Percentiles rank a stretch among this genome's conserved stretches.
phyloP scores from a whole-genome alignment of 441 rosid genomes.

The Erodium trifolium region DNA sequence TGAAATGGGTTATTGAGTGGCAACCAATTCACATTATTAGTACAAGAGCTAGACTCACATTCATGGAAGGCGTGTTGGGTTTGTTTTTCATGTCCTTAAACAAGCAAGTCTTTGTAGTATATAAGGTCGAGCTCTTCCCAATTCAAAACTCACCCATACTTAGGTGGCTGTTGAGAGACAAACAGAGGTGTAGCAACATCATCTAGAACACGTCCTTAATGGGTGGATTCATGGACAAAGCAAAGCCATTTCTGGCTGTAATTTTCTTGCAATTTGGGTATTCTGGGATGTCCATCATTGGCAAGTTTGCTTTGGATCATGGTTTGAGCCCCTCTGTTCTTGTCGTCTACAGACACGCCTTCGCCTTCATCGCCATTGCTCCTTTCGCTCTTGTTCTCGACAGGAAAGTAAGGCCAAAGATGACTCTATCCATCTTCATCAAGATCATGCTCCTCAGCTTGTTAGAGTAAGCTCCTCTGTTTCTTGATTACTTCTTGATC shows the following conservation, averaged over 20 bases:
- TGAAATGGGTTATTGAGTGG: too few relatives aligned
- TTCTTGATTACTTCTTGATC: too few relatives aligned
- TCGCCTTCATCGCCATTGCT: slow-evolving; percentile 40
- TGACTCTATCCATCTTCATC: not conserved
- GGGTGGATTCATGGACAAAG: not conserved
- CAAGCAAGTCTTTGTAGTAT: not conserved
- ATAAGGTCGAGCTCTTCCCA: too few relatives aligned
- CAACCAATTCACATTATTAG: too few relatives aligned
- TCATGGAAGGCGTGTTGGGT: not conserved
- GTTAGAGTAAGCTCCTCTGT: slow-evolving; percentile 11
- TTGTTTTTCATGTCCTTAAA: not conserved
- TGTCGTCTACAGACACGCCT: slow-evolving; percentile 41
- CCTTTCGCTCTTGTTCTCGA: slow-evolving; percentile 53
- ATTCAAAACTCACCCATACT: too few relatives aligned
- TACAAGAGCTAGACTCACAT: too few relatives aligned
- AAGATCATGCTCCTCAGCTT: not conserved
- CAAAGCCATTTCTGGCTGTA: slow-evolving; percentile 41
- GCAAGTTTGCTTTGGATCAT: slow-evolving; percentile 39
- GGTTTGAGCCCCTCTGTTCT: slow-evolving; percentile 56
- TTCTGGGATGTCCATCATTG: slow-evolving; percentile 41
- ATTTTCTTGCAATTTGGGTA: slow-evolving; percentile 44
- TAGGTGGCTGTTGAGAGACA: too few relatives aligned
- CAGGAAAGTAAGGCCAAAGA: slow-evolving; percentile 17
- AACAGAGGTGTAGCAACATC: too few relatives aligned
- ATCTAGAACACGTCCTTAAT: too few relatives aligned